phyloP scores from a whole-genome alignment of 805 yeast genomes.

The Millerozyma acaciae region DNA sequence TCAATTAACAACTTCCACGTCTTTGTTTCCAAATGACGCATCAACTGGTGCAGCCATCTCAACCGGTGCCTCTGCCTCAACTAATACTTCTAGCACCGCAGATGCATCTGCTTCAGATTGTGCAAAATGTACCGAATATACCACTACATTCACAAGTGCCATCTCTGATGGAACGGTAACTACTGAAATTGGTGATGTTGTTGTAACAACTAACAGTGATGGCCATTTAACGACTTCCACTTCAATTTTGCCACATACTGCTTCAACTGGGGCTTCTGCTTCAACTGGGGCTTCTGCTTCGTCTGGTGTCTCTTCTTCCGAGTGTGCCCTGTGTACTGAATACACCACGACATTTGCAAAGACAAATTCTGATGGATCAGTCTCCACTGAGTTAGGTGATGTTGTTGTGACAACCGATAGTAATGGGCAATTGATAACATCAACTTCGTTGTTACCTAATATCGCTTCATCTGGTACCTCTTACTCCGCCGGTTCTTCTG shows the following conservation, averaged over 20 bases:
- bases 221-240: constrained; percentile 12
- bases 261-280: no score
- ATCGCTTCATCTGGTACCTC: no score
- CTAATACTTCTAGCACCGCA: no score
- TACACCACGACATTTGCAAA: constrained; percentile 5
- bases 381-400: constrained; percentile 8
- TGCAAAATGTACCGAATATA: constrained; percentile 8
- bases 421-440: constrained; percentile 10
- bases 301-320: no score
- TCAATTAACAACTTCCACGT: constrained; percentile 12
- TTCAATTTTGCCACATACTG: no score
- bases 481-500: no score
- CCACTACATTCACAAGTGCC: constrained; percentile 15
- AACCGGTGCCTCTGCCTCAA: constrained; percentile 1
- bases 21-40: no score
- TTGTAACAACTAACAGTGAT: constrained; percentile 16
- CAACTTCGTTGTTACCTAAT: constrained; percentile 7
- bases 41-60: constrained; percentile 16
- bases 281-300: not conserved
- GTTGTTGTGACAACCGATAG: constrained; percentile 17
- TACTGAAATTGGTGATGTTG: constrained; percentile 14
- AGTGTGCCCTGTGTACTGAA: constrained; percentile 2
- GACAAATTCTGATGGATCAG: constrained; percentile 4
- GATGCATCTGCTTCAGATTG: constrained; percentile 7
- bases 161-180: constrained; percentile 10